Conservation (phyloP, 1,284 basidiomycete species). For the Malassezia cuniculi region DNA sequence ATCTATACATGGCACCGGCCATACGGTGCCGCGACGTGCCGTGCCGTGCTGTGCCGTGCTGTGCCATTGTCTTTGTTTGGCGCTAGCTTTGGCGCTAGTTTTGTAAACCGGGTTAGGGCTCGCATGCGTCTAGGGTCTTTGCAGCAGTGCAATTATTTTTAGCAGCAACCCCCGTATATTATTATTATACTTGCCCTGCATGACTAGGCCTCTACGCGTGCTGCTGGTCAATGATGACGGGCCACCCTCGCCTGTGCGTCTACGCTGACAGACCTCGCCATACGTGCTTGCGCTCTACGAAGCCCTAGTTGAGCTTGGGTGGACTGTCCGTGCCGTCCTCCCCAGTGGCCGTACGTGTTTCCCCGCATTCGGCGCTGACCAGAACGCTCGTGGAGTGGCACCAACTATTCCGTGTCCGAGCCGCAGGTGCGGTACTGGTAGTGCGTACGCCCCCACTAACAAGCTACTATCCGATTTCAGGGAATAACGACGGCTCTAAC, state of each 20-base stretch:
- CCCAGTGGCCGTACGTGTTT: constrained; percentile 24
- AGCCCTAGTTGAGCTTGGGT: constrained; percentile 22
- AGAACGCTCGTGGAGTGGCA: constrained; percentile 24
- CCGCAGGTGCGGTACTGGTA: constrained; percentile 36
- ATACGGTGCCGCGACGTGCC: no score
- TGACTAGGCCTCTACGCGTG: no score
- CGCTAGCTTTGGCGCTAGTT: no score
- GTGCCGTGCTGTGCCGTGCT: no score
- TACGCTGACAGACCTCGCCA: constrained; percentile 21
- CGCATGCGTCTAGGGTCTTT: no score
- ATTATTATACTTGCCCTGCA: no score
- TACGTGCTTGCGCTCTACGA: constrained; percentile 36
- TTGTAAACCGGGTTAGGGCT: no score
- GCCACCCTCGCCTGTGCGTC: constrained; percentile 22
- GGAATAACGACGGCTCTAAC: constrained; percentile 26
- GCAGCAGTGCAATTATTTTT: no score
- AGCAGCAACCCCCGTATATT: no score
- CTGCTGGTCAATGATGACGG: constrained; percentile 43
- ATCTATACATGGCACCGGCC: no score
- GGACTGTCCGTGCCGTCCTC: constrained; percentile 38
- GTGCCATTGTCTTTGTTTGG: no score
- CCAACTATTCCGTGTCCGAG: constrained; percentile 31
- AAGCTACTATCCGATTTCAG: constrained; percentile 36
- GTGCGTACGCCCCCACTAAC: constrained; percentile 4
- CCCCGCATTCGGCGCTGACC: background rate